phyloP scores from a whole-genome alignment of 495 filamentous ascomycete species.

The Cercophora sp. region DNA sequence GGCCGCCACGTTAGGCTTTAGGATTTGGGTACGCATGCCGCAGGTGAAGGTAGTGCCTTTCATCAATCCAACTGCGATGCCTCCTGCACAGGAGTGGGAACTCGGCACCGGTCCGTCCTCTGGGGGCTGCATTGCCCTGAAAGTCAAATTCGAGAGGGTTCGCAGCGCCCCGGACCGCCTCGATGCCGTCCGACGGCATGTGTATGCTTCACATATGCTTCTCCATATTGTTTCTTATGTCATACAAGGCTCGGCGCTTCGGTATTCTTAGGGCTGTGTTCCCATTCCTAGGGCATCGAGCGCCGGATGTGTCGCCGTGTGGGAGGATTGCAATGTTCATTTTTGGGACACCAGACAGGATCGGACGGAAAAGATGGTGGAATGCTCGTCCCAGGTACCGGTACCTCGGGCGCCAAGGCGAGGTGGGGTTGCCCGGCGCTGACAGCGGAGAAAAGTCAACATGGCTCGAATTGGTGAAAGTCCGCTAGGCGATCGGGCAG shows the following conservation, averaged over 20 bases:
- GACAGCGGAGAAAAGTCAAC: slow-evolving; percentile 19
- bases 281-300: no score
- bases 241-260: background rate
- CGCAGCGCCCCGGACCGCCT: background rate
- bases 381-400: slow-evolving; percentile 23
- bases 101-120: background rate
- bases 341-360: slow-evolving; percentile 16
- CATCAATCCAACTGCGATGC: background rate
- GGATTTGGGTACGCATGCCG: slow-evolving; percentile 6
- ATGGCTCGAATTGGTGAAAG: slow-evolving; percentile 23
- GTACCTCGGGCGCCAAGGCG: slow-evolving; percentile 23
- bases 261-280: background rate
- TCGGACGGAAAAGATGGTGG: slow-evolving; percentile 15
- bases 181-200: background rate
- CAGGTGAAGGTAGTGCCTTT: background rate
- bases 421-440: slow-evolving; percentile 13
- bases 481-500: slow-evolving; percentile 29
- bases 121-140: background rate
- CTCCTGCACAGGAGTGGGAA: slow-evolving; percentile 13
- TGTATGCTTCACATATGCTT: no score
- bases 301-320: no score
- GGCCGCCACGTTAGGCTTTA: slow-evolving; percentile 6
- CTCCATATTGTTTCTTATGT: background rate
- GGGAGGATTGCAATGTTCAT: no score
- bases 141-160: no score